A percentile compares a stretch with the other conserved stretches of the same genome.
Evolutionary conservation across 2,329 filamentous ascomycete genomes (phyloP).

Genomic region (Exophiala calicioides): DNA sequence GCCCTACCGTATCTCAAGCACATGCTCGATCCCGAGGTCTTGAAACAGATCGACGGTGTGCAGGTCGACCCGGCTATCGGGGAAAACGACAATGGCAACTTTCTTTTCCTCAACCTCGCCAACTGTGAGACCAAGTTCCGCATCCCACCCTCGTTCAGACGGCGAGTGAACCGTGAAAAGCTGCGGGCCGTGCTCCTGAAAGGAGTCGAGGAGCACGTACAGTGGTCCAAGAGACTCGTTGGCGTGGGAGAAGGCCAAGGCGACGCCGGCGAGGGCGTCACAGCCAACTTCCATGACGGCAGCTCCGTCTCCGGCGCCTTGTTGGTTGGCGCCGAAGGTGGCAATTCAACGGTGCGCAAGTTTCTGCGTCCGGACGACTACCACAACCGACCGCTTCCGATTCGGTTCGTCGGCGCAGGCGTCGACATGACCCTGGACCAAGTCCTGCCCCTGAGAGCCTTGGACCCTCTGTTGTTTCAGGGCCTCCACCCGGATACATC

Average conservation of each 20-base stretch:
- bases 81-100: slow-evolving; percentile 33
- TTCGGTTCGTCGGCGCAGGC: slow-evolving; percentile 16
- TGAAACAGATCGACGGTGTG: slow-evolving; percentile 31
- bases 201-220: slow-evolving; percentile 31
- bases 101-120: slow-evolving; percentile 35
- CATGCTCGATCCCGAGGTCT: slow-evolving; percentile 30
- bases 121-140: slow-evolving; percentile 35
- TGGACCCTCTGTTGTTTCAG: slow-evolving; percentile 31
- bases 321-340: slow-evolving; percentile 34
- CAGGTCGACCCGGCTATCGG: slow-evolving; percentile 34
- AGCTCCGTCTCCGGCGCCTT: slow-evolving; percentile 22
- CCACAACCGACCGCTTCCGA: slow-evolving; percentile 14
- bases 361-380: slow-evolving; percentile 18
- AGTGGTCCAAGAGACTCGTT: slow-evolving; percentile 34
- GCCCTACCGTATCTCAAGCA: slow-evolving; percentile 29
- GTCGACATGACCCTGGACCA: slow-evolving; percentile 20
- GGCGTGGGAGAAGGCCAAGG: not conserved
- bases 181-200: slow-evolving; percentile 34
- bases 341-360: slow-evolving; percentile 31
- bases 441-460: slow-evolving; percentile 12
- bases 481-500: slow-evolving; percentile 22
- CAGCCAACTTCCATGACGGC: slow-evolving; percentile 29
- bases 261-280: not conserved
- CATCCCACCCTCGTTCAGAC: slow-evolving; percentile 34
- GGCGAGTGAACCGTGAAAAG: slow-evolving; percentile 35